These are phyloP conservation scores for Daedaleopsis nitida DNA, from an alignment of 768 basidiomycete species.

Conservation along the genomic window DNA sequence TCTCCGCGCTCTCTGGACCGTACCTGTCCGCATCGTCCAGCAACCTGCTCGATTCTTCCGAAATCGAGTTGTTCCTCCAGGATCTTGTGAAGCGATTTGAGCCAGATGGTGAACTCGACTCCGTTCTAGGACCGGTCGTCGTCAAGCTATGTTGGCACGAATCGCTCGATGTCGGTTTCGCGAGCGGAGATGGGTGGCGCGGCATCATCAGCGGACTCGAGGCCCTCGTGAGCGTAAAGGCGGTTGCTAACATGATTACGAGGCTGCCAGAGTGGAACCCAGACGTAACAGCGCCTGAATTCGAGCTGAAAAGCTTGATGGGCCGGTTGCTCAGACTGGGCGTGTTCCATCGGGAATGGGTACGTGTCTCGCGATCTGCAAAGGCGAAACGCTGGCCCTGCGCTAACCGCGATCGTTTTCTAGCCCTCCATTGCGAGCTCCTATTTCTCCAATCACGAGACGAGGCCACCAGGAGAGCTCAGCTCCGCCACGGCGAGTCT, in stretches of 20 bases:
- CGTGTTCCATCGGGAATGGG: constrained; percentile 90
- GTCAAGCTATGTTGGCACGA: constrained; percentile 61
- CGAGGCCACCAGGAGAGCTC: constrained; percentile 70
- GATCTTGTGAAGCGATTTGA: constrained; percentile 85
- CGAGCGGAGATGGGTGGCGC: constrained; percentile 84
- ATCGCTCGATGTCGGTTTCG: constrained; percentile 69
- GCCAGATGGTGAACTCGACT: constrained; percentile 74
- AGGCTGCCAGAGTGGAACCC: constrained; percentile 77
- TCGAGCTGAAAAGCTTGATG: constrained; percentile 70
- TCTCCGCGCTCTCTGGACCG: constrained; percentile 69
- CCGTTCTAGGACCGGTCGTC: constrained; percentile 77
- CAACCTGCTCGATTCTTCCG: constrained; percentile 59
- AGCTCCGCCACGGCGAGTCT: constrained; percentile 85
- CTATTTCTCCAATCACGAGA: constrained; percentile 88
- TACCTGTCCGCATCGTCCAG: constrained; percentile 51
- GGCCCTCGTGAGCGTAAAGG: constrained; percentile 77
- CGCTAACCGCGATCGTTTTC: background rate
- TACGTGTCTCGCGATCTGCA: constrained; percentile 37
- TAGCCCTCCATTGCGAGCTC: constrained; percentile 76
- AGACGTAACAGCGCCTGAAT: constrained; percentile 55
- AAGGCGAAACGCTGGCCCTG: constrained; percentile 9
- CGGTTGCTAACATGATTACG: constrained; percentile 81
- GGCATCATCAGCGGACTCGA: constrained; percentile 80
- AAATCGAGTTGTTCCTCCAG: constrained; percentile 79
- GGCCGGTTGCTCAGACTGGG: constrained; percentile 85